Conservation (phyloP, 441 rosid species). For the Croton laevigatus region DNA sequence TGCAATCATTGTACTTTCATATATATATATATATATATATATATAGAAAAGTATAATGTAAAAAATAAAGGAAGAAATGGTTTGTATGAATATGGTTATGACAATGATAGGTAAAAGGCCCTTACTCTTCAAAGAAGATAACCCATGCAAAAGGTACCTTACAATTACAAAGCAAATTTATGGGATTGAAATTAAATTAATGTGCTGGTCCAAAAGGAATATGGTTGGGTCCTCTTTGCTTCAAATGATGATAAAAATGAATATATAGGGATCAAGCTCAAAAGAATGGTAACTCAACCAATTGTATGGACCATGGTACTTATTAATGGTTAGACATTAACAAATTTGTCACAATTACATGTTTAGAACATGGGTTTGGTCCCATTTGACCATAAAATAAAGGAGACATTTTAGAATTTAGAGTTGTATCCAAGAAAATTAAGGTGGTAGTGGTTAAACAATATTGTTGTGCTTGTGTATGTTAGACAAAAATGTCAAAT, state of each 20-base stretch:
- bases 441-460: neutral
- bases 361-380: slow-evolving; percentile 20
- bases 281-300: neutral
- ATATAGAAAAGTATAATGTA: too few relatives aligned
- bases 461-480: neutral
- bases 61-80: neutral
- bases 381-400: neutral
- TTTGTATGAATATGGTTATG: neutral
- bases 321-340: neutral
- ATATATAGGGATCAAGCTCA: neutral
- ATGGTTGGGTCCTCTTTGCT: slow-evolving; percentile 4
- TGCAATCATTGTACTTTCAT: too few relatives aligned
- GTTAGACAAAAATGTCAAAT: neutral
- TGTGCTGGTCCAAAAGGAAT: neutral
- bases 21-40: too few relatives aligned
- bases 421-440: neutral
- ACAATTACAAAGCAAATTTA: neutral
- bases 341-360: neutral
- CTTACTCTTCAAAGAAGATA: neutral
- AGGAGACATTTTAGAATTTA: neutral
- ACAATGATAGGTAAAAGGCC: neutral
- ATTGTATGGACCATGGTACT: slow-evolving; percentile 9
- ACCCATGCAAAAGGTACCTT: neutral
- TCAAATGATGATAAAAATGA: neutral
- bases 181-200: neutral